Percentiles rank a stretch among this genome's conserved stretches.
Evolutionary conservation across 208 protist genomes (phyloP).

Genomic region (Acanthamoeba lugdunensis): DNA sequence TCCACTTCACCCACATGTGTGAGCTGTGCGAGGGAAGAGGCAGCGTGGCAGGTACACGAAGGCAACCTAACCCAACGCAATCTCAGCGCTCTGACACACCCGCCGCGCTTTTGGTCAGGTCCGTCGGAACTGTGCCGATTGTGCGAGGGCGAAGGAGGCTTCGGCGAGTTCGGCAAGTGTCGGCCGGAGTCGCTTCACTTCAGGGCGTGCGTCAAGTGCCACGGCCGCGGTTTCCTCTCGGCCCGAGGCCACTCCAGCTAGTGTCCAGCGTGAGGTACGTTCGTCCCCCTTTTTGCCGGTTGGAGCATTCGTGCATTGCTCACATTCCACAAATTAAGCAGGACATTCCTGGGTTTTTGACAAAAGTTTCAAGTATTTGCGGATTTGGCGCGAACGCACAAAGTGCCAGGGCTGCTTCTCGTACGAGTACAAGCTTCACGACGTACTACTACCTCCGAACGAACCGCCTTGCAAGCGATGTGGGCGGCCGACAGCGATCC

Average conservation of each 20-base stretch:
- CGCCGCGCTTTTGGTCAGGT: not conserved
- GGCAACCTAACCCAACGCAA: not conserved
- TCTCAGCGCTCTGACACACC: too few species aligned
- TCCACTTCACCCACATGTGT: slow-evolving; percentile 50
- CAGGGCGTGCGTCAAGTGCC: slow-evolving; percentile 9
- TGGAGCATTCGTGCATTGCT: too few species aligned
- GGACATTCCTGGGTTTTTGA: too few species aligned
- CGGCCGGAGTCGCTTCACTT: slow-evolving; percentile 29
- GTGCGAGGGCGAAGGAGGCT: slow-evolving; percentile 28
- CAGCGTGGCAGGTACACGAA: not conserved
- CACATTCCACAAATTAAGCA: too few species aligned
- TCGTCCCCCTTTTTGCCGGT: too few species aligned
- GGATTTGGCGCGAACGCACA: too few species aligned
- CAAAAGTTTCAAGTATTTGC: too few species aligned
- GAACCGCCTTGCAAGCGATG: not conserved
- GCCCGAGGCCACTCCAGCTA: not conserved
- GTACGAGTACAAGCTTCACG: too few species aligned
- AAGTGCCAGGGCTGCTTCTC: too few species aligned
- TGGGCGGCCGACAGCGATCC: not conserved
- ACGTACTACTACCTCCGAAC: too few species aligned
- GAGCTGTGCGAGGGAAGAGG: slow-evolving; percentile 1
- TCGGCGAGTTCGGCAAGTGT: slow-evolving; percentile 45
- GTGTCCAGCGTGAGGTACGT: not conserved
- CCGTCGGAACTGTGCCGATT: slow-evolving; percentile 5
- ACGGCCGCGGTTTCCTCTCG: slow-evolving; percentile 20